Percentiles rank a stretch among this genome's conserved stretches.
Evolutionary conservation across 495 filamentous ascomycete species (phyloP).

Genomic region (Tetracladium marchalianum): DNA sequence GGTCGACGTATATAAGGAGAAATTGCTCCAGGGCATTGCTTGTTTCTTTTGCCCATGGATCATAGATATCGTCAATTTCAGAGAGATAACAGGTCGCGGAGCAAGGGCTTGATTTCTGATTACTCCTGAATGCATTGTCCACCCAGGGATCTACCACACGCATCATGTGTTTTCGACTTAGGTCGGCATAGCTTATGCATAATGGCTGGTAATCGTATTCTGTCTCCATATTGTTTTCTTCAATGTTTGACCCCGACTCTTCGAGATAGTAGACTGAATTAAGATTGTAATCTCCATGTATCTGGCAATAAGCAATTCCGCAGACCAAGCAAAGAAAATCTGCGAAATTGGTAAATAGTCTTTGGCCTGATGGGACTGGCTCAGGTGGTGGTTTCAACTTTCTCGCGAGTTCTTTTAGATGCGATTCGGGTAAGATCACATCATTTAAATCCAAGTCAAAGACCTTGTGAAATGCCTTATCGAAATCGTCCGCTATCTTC

Average conservation of each 20-base stretch:
- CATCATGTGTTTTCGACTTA: background rate
- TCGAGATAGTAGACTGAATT: background rate
- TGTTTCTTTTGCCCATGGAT: background rate
- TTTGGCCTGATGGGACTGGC: conserved; percentile 1
- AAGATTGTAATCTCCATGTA: conserved; percentile 14
- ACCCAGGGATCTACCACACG: background rate
- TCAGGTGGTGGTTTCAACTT: background rate
- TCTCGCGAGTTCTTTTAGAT: conserved; percentile 5
- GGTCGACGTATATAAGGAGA: conserved; percentile 4
- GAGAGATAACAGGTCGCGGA: conserved; percentile 5
- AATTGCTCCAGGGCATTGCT: conserved; percentile 6
- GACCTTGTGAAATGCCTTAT: conserved; percentile 8
- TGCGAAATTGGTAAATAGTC: background rate
- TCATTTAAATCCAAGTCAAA: conserved; percentile 3
- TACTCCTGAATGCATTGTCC: background rate
- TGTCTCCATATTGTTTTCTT: background rate
- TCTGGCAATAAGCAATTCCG: conserved; percentile 13
- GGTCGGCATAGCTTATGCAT: background rate
- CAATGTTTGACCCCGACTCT: background rate
- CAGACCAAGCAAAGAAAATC: conserved; percentile 16
- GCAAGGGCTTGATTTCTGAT: background rate
- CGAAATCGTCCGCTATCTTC: conserved; percentile 1
- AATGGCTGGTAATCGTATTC: conserved; percentile 3
- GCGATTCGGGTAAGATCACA: conserved; percentile 8
- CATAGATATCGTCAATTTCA: background rate